Conservation (phyloP, 2,329 filamentous ascomycete genomes). For the Fusarium lateritium region DNA sequence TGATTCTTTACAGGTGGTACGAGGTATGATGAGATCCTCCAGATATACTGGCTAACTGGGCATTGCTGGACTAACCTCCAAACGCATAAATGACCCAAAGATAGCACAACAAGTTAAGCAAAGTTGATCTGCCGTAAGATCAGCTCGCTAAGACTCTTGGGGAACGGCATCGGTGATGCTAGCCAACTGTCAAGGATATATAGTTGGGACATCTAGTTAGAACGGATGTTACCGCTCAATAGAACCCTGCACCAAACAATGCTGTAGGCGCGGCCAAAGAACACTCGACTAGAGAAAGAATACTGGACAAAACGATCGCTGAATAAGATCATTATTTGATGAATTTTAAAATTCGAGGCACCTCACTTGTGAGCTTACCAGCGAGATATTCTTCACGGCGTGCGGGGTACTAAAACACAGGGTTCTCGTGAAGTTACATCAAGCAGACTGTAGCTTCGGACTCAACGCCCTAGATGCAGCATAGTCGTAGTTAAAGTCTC, state of each 20-base stretch:
- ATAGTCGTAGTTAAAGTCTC: background rate
- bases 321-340: no score
- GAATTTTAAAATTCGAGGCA: no score
- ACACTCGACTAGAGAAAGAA: background rate
- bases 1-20: background rate
- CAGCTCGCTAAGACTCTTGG: background rate
- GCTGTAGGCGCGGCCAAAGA: background rate
- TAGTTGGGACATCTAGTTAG: background rate
- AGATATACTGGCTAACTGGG: background rate
- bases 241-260: background rate
- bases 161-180: background rate
- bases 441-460: background rate
- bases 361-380: no score
- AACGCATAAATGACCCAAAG: no score
- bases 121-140: background rate
- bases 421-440: background rate
- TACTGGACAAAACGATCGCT: no score
- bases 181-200: background rate
- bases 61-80: no score
- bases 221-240: background rate
- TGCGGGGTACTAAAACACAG: background rate
- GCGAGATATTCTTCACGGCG: background rate
- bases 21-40: background rate
- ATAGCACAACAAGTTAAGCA: no score
- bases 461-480: background rate